Conservation (phyloP, 192 early-diverging fungal species). For the Spinellus fusiger region DNA sequence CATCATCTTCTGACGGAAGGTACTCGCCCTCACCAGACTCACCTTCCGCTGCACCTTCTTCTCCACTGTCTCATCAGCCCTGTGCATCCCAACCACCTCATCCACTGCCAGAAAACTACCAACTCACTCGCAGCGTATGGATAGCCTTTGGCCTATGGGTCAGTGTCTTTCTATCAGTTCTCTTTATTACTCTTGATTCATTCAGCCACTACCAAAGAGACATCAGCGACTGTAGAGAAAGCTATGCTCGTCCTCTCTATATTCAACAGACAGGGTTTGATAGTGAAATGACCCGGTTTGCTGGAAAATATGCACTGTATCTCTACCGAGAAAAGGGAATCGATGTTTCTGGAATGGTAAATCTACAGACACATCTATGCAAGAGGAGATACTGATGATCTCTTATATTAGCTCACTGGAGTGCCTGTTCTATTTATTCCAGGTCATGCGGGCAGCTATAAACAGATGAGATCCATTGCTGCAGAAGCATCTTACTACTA, state of each 20-base stretch:
- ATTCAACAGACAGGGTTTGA: constrained; percentile 45
- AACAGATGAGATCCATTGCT: constrained; percentile 83
- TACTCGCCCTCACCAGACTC: neutral
- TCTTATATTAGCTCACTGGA: constrained; percentile 45
- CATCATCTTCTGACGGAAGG: constrained; percentile 1
- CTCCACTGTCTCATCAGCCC: neutral
- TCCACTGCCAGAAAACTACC: too few species aligned
- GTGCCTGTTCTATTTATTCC: constrained; percentile 92
- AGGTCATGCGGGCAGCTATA: constrained; percentile 90
- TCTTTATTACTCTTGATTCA: constrained; percentile 49
- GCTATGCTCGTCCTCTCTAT: constrained; percentile 49
- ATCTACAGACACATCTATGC: neutral
- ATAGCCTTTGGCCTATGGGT: neutral
- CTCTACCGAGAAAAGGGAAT: constrained; percentile 66
- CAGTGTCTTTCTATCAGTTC: constrained; percentile 7
- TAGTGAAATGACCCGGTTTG: constrained; percentile 48
- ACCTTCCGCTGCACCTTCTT: neutral
- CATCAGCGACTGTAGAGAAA: constrained; percentile 41
- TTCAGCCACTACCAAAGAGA: constrained; percentile 64
- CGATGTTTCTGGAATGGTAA: constrained; percentile 39
- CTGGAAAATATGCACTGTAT: constrained; percentile 72
- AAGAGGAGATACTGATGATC: neutral
- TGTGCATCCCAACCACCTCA: too few species aligned
- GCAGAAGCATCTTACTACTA: constrained; percentile 59
- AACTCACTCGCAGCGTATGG: neutral